A percentile compares a stretch with the other conserved stretches of the same genome.
These are phyloP conservation scores for Tolypocladium endophyticum DNA, from an alignment of 2,329 filamentous ascomycete genomes.

Conservation along the genomic window DNA sequence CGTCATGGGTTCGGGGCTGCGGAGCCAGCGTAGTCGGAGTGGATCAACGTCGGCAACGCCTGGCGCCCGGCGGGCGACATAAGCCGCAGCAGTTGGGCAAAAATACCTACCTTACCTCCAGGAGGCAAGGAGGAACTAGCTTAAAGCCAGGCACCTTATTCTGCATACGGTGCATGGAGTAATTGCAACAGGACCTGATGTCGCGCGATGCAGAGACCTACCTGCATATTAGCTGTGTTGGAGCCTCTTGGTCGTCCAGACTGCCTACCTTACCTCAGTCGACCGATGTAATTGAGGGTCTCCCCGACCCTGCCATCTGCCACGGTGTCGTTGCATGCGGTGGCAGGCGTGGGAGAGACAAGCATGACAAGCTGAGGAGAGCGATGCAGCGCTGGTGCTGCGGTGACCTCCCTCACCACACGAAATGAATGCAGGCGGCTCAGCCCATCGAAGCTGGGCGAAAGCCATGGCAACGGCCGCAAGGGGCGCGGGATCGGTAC, in stretches of 20 bases:
- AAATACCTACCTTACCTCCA: too few relatives aligned
- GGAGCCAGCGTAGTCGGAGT: not conserved
- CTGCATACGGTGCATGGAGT: not conserved
- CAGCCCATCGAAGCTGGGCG: slow-evolving; percentile 13
- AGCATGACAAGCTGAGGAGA: not conserved
- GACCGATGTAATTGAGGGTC: not conserved
- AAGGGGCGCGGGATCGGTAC: not conserved
- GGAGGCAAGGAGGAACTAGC: too few relatives aligned
- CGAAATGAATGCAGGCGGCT: not conserved
- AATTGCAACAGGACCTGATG: not conserved
- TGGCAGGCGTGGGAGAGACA: not conserved
- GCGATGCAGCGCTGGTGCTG: not conserved
- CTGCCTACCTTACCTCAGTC: not conserved
- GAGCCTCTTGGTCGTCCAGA: not conserved
- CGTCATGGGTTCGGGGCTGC: not conserved
- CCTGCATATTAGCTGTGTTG: not conserved
- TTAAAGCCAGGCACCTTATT: too few relatives aligned
- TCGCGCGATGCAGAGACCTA: not conserved
- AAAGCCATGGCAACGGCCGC: slow-evolving; percentile 10
- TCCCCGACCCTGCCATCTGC: not conserved
- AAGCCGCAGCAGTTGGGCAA: not conserved
- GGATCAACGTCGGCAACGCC: not conserved
- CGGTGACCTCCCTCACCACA: not conserved
- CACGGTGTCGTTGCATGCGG: not conserved
- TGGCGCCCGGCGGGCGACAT: not conserved